Percentiles rank a stretch among this genome's conserved stretches.
Evolutionary conservation across 352 stramenopile species (phyloP).

Genomic region (Phytophthora uliginosa): DNA sequence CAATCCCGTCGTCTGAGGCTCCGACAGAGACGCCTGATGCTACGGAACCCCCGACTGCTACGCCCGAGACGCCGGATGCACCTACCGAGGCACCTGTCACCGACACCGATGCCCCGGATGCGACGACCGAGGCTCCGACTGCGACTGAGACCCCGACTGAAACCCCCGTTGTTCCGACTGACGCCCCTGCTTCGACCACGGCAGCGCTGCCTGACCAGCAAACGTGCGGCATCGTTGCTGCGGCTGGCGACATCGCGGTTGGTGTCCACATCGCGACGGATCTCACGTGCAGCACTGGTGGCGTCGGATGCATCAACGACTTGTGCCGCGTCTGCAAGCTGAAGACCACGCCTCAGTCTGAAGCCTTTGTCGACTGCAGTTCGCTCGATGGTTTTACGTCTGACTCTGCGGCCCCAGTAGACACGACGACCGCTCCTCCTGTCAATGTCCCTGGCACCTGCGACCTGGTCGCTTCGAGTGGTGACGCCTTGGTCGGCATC

Average conservation of each 20-base stretch:
- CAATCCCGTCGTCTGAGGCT: not conserved
- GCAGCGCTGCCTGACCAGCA: not conserved
- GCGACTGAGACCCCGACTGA: not conserved
- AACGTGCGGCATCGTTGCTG: constrained; percentile 17
- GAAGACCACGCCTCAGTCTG: constrained; percentile 28
- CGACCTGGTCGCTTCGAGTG: constrained; percentile 19
- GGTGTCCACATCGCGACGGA: constrained; percentile 46
- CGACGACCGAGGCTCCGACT: not conserved
- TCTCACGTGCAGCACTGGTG: constrained; percentile 32
- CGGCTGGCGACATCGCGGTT: constrained; percentile 32
- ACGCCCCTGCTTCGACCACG: constrained; percentile 1
- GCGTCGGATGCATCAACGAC: constrained; percentile 47
- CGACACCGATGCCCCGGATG: not conserved
- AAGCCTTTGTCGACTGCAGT: constrained; percentile 27
- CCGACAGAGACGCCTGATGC: constrained; percentile 7
- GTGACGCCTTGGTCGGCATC: constrained; percentile 41
- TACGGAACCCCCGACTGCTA: not conserved
- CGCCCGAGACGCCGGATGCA: not conserved
- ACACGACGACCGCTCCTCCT: not conserved
- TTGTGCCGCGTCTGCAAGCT: constrained; percentile 60
- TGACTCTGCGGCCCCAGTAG: constrained; percentile 1
- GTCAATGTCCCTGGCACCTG: not conserved
- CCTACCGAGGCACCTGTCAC: not conserved
- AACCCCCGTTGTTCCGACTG: not conserved
- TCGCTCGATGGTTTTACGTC: constrained; percentile 3